Conservation (phyloP, 495 filamentous ascomycete species). For the Copromyces sp. region DNA sequence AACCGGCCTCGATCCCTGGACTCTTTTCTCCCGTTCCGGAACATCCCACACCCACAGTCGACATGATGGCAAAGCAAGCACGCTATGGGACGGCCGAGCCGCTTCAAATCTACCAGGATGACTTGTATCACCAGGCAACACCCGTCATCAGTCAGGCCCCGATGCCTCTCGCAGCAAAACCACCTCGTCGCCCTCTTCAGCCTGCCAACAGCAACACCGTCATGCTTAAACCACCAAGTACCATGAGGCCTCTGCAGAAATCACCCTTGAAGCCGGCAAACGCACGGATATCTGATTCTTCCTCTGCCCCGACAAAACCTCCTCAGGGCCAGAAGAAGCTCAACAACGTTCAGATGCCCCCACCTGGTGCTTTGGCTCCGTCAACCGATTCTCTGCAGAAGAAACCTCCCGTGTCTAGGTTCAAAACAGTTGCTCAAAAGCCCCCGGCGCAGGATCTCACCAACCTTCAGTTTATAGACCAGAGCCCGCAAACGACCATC, state of each 20-base stretch:
- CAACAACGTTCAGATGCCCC: conserved; percentile 58
- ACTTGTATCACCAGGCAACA: conserved; percentile 37
- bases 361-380: conserved; percentile 52
- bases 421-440: conserved; percentile 52
- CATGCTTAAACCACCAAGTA: conserved; percentile 45
- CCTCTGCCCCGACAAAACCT: conserved; percentile 35
- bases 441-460: conserved; percentile 51
- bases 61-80: conserved; percentile 45
- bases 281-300: conserved; percentile 25
- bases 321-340: conserved; percentile 38
- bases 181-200: conserved; percentile 38
- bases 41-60: not conserved
- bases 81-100: conserved; percentile 44
- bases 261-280: conserved; percentile 46
- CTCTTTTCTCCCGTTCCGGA: not conserved
- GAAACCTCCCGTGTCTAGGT: conserved; percentile 52
- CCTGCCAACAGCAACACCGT: conserved; percentile 39
- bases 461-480: conserved; percentile 44
- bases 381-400: conserved; percentile 82
- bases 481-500: conserved; percentile 49
- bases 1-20: not conserved
- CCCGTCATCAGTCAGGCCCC: conserved; percentile 41
- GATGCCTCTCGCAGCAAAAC: conserved; percentile 38
- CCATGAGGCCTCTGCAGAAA: conserved; percentile 30
- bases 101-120: conserved; percentile 56